phyloP scores from a whole-genome alignment of 495 filamentous ascomycete genomes.

The Xylaria sp. region DNA sequence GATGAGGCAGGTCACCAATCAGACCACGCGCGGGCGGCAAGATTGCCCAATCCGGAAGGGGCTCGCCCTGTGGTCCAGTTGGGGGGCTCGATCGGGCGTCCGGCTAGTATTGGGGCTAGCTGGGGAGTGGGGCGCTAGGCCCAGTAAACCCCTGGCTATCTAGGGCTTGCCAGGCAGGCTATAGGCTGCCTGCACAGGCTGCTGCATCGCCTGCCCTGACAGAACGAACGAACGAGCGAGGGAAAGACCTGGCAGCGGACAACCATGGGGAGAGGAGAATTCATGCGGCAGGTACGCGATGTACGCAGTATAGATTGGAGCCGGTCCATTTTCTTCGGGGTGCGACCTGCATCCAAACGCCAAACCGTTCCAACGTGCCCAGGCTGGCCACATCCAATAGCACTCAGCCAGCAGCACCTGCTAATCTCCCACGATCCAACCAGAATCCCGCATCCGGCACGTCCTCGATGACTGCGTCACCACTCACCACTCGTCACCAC shows the following conservation, averaged over 20 bases:
- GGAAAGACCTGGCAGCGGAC: not conserved
- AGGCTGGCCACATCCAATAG: constrained; percentile 28
- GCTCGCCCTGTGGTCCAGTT: not conserved
- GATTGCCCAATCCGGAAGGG: constrained; percentile 26
- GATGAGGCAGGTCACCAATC: constrained; percentile 10
- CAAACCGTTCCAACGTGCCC: constrained; percentile 13
- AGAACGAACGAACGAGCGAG: not conserved
- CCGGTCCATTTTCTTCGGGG: constrained; percentile 33
- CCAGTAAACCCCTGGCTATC: not conserved
- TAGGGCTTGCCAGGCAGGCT: not conserved
- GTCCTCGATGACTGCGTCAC: constrained; percentile 2
- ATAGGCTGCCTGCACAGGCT: not conserved
- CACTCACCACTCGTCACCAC: constrained; percentile 17
- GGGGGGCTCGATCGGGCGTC: constrained; percentile 18
- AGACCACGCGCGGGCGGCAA: constrained; percentile 3
- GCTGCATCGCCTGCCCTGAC: constrained; percentile 8
- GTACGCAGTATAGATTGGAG: not conserved
- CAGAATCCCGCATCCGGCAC: constrained; percentile 31
- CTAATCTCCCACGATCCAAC: constrained; percentile 41
- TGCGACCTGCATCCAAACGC: constrained; percentile 26
- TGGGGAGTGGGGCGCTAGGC: not conserved
- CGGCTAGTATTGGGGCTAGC: constrained; percentile 14
- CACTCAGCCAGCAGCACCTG: constrained; percentile 33
- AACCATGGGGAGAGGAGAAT: not conserved
- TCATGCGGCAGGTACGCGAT: not conserved